Conservation (phyloP, 768 basidiomycete genomes). For the Hygrophoropsis aurantiaca region DNA sequence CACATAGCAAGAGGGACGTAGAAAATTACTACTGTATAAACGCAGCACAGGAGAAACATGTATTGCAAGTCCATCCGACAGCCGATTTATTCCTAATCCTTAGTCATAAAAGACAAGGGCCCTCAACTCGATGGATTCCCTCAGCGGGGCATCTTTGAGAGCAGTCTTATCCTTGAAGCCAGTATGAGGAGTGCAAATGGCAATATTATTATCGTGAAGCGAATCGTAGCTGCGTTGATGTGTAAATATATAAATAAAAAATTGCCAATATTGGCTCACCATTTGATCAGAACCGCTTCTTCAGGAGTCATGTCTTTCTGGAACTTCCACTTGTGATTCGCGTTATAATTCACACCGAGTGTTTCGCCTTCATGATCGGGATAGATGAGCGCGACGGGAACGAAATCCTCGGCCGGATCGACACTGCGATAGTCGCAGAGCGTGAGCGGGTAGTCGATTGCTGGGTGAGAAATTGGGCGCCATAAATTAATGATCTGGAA, state of each 20-base stretch:
- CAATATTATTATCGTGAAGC: conserved; percentile 44
- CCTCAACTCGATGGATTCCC: conserved; percentile 63
- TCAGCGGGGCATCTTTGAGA: conserved; percentile 44
- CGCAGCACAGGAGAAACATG: too few relatives aligned
- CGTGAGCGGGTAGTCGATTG: conserved; percentile 50
- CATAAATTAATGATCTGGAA: conserved; percentile 65
- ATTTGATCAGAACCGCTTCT: conserved; percentile 54
- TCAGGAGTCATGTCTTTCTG: conserved; percentile 45
- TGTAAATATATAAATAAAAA: not conserved
- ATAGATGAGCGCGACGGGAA: conserved; percentile 45
- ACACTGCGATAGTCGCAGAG: conserved; percentile 53
- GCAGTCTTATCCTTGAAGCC: conserved; percentile 57
- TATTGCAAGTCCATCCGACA: too few relatives aligned
- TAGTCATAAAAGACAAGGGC: conserved; percentile 63
- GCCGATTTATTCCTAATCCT: too few relatives aligned
- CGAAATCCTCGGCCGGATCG: conserved; percentile 38
- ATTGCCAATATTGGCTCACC: conserved; percentile 30
- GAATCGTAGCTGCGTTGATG: conserved; percentile 36
- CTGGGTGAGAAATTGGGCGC: conserved; percentile 51
- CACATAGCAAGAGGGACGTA: too few relatives aligned
- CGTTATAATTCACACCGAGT: conserved; percentile 42
- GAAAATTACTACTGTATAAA: too few relatives aligned
- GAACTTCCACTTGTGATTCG: conserved; percentile 54
- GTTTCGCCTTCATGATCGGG: conserved; percentile 56
- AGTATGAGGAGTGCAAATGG: conserved; percentile 60